Evolutionary conservation across 257 asterid genomes (phyloP).

Genomic region (Fraxinus excelsior): DNA sequence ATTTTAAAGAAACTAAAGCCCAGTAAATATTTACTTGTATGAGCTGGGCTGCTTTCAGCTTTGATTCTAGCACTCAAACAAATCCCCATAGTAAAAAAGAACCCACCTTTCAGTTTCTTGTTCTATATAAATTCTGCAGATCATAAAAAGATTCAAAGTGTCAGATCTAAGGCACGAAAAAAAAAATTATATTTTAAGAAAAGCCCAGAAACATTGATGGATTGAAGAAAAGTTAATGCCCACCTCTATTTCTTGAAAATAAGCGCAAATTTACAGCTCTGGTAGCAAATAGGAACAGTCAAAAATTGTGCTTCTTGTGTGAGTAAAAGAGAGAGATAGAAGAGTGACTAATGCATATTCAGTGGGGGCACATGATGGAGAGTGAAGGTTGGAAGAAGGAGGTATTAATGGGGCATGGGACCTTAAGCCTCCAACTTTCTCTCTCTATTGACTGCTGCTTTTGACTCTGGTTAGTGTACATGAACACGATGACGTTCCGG

Average conservation of each 20-base stretch:
- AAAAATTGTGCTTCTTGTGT: not conserved
- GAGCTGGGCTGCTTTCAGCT: conserved; percentile 39
- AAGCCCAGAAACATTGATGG: conserved; percentile 2
- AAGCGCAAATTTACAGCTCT: not conserved
- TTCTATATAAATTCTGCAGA: conserved; percentile 23
- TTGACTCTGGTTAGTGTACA: not conserved
- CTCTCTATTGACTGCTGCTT: conserved; percentile 15
- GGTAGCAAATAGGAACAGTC: not conserved
- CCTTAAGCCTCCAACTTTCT: not conserved
- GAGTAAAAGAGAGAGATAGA: not conserved
- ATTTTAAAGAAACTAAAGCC: not conserved
- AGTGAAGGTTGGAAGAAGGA: conserved; percentile 17
- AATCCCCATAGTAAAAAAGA: conserved; percentile 32
- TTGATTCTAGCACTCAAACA: conserved; percentile 44
- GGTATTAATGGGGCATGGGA: conserved; percentile 30
- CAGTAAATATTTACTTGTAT: conserved; percentile 16
- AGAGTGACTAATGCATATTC: not conserved
- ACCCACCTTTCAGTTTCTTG: not conserved
- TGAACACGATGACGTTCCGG: not conserved
- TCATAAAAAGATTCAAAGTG: not conserved
- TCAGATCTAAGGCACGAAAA: conserved; percentile 20
- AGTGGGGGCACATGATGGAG: conserved; percentile 8
- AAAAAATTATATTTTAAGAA: not conserved
- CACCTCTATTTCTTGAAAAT: not conserved
- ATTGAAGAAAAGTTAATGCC: conserved; percentile 13